A percentile compares a stretch with the other conserved stretches of the same genome.
phyloP scores from a whole-genome alignment of 1,284 basidiomycete species.

The Bjerkandera adusta region DNA sequence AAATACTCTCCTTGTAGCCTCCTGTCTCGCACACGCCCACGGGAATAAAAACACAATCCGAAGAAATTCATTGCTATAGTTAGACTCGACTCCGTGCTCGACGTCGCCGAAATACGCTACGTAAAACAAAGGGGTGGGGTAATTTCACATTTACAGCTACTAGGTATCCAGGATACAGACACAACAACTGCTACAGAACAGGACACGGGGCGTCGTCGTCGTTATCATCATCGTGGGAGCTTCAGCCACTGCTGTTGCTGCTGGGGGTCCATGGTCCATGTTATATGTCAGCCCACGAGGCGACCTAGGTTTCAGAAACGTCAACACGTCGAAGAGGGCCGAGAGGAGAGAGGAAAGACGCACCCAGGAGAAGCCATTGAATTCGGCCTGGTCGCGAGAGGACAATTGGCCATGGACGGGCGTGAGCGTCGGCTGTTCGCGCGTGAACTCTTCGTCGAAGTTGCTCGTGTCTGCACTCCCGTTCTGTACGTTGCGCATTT shows the following conservation, averaged over 20 bases:
- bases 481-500: constrained; percentile 42
- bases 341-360: constrained; percentile 1
- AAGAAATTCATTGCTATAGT: too few species aligned
- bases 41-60: too few species aligned
- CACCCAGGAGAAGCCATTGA: constrained; percentile 95
- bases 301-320: constrained; percentile 45
- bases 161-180: constrained; percentile 40
- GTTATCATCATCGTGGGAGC: constrained; percentile 26
- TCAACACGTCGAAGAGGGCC: background rate
- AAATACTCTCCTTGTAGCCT: too few species aligned
- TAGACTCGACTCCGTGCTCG: too few species aligned
- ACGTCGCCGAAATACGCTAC: too few species aligned
- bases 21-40: too few species aligned
- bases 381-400: constrained; percentile 92
- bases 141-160: constrained; percentile 29
- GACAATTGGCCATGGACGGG: constrained; percentile 96
- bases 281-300: constrained; percentile 70
- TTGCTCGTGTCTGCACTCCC: constrained; percentile 83
- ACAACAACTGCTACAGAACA: constrained; percentile 39
- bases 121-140: too few species aligned
- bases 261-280: constrained; percentile 14
- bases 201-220: constrained; percentile 25
- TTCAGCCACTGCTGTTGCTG: too few species aligned
- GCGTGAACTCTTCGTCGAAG: constrained; percentile 97
- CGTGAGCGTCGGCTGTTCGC: constrained; percentile 95